Base-by-base conservation (phyloP, 257 asterid genomes). In the Jacaranda mimosifolia region DNA sequence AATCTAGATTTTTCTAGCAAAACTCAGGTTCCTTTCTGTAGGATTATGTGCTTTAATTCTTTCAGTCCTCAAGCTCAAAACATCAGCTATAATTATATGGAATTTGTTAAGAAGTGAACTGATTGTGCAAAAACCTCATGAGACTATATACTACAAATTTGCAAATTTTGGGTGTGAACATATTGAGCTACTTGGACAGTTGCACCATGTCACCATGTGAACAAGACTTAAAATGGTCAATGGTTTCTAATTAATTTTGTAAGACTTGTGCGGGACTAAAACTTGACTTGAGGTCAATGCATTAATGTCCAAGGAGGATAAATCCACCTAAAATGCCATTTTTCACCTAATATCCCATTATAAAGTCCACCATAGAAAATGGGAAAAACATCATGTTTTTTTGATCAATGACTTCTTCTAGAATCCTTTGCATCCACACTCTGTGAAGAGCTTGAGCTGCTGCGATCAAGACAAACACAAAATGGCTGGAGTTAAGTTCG, bases 261-360 rank as follows among this genome's bases (percentile, higher is more conserved):
- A 32, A 8, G 0, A 21, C 26, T 15, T 3, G 26, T 4, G 42
- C 26, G 43, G n/a, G 32, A 60, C 6, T 1, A 60, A 12, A 26
- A 17, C 66, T 60, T 10, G 66, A 60, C 42, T 26, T 32, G 43
- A 60, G 66, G 66, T 60, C 66, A 26, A 60, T 21, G 17, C 66
- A 32, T 60, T 52, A n/a, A n/a, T n/a, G n/a, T 52, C 21, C 21
- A 14, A n/a, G 4, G 14, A 13, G 4, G 55, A 13, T 6, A 0
- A 49, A 49, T 49, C 12, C 5, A 19, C 18, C 58, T 12, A 12
- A 52, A 52, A 12, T 4, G 17, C 7, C 17, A 4, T 26, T 56
- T 56, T 18, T 17, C 62, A 56, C 32, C 11, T 56, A 11, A 14
- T 56, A n/a, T 56, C 62, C 40, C 38, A 58, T 18, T 4, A n/a